Evolutionary conservation across 106 monocot genomes (phyloP).

Genomic region (Dendrobium catenatum): DNA sequence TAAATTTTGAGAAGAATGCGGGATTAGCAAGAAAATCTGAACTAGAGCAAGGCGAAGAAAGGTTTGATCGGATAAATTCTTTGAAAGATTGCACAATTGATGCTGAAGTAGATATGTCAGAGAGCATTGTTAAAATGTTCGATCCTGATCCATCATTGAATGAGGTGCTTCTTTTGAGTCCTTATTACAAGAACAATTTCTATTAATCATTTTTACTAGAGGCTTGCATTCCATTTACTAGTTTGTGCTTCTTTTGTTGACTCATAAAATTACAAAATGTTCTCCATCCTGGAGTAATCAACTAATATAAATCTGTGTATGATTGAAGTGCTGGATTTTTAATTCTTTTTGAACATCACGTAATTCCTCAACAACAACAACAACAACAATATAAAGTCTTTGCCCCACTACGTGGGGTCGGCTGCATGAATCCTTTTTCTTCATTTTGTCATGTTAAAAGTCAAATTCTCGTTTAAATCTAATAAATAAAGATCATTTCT

Average conservation of each 20-base stretch:
- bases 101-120: constrained; percentile 55
- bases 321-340: neutral
- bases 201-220: neutral
- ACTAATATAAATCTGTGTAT: neutral
- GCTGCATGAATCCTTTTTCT: too few relatives aligned
- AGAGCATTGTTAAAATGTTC: constrained; percentile 58
- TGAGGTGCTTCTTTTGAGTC: constrained; percentile 44
- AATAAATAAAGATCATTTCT: too few relatives aligned
- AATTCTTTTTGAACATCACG: neutral
- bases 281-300: neutral
- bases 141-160: constrained; percentile 32
- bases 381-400: too few relatives aligned
- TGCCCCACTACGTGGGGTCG: too few relatives aligned
- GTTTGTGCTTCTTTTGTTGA: neutral
- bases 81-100: constrained; percentile 4
- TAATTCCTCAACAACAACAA: too few relatives aligned
- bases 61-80: neutral
- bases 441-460: too few relatives aligned
- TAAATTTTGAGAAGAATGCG: neutral
- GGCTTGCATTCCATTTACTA: neutral
- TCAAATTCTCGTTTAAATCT: too few relatives aligned
- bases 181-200: neutral
- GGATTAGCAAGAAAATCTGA: neutral
- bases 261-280: neutral
- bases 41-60: constrained; percentile 10